Evolutionary conservation across 2,329 filamentous ascomycete species (phyloP).

Genomic region (Aspergillus aculeatinus): DNA sequence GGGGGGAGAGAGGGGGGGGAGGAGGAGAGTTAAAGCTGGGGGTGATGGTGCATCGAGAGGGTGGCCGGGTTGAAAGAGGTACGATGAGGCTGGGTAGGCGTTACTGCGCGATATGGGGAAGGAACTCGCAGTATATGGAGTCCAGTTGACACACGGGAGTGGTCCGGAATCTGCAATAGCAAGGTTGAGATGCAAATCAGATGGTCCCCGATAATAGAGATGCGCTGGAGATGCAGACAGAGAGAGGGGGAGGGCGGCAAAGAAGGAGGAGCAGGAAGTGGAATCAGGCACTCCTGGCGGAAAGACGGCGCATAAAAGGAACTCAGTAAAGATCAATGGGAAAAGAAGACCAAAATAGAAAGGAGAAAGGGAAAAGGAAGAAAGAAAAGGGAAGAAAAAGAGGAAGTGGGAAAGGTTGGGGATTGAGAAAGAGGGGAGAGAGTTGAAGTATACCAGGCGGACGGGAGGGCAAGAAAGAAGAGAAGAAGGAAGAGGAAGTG

Average conservation of each 20-base stretch:
- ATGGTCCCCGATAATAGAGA: background rate
- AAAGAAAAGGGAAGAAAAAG: conserved; percentile 4
- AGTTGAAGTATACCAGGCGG: conserved; percentile 10
- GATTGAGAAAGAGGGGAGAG: conserved; percentile 15
- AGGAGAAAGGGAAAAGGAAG: conserved; percentile 13
- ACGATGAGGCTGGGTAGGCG: background rate
- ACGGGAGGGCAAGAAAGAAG: conserved; percentile 22
- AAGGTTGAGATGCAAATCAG: conserved; percentile 10
- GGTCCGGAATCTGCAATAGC: background rate
- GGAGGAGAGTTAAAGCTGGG: background rate
- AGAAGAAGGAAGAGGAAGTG: conserved; percentile 24
- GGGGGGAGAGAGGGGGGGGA: background rate
- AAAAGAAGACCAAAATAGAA: conserved; percentile 22
- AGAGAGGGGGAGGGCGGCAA: conserved; percentile 13
- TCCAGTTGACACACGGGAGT: background rate
- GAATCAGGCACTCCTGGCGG: background rate
- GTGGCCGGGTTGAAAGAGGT: conserved; percentile 14
- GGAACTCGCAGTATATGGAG: background rate
- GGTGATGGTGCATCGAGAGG: conserved; percentile 15
- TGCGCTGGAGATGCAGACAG: conserved; percentile 10
- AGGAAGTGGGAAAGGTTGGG: conserved; percentile 9
- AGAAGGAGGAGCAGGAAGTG: conserved; percentile 12
- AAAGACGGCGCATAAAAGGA: background rate
- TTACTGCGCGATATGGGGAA: too few relatives aligned
- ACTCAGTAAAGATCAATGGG: too few relatives aligned